Evolutionary conservation across 1,139 yeast genomes (phyloP), one percentile per base, ranked within the genome.

Genomic region (Debaryomyces singareniensis): DNA sequence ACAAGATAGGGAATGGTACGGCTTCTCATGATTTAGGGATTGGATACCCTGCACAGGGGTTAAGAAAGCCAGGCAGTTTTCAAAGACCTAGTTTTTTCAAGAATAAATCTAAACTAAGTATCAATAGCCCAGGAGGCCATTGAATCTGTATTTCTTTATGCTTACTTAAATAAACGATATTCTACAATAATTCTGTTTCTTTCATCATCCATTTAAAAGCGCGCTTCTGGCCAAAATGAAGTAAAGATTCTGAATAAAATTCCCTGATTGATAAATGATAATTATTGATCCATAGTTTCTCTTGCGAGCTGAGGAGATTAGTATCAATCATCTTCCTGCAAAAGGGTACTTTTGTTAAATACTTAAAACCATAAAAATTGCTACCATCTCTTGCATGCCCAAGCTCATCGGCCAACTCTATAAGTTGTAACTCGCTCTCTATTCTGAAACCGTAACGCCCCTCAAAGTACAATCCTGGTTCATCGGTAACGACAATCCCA

Each of bases 391-490:
- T 47, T 2, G 70, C 58, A 30, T 51, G 55, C 1, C 69, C 69
- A 26, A 54, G 43, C 2, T 39, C 35, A 5, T 50, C 53, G 20
- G 52, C 56, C 32, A 55, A 47, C 33, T 57, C 59, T 16, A 68
- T 61, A 10, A 66, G 51, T 38, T 68, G 66, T 29, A 74, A 56
- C 39, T 72, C 76, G 44, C 71, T 65, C 44, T 74, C 80, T 22
- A 74, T 55, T 36, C 80, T 53, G 34, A 73, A 58, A 0, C 80
- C 80, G 40, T 57, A 69, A 25, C 61, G 60, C 3, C 72, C 72
- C 35, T 70, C 75, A 16, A 61, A 51, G 44, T 74, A 74, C 40
- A 55, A 73, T 0, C 80, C 80, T 0, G 80, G 80, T 37, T 74
- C 80, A 43, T 71, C 75, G 13, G 75, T 63, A 12, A 72, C 44